Evolutionary conservation across 345 rosid species (phyloP).

Genomic region (Ceriops tagal): DNA sequence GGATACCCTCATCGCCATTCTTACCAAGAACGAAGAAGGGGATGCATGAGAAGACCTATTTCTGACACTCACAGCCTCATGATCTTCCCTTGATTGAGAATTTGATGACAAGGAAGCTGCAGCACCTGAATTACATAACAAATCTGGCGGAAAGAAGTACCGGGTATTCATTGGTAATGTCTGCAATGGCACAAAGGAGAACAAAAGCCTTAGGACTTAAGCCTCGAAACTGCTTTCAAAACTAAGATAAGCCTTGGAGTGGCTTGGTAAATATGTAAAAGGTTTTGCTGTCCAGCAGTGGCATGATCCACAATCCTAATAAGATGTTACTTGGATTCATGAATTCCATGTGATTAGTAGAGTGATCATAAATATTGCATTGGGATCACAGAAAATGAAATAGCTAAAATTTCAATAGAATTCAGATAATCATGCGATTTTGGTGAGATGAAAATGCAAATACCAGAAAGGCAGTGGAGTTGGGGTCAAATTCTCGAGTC

Average conservation of each 20-base stretch:
- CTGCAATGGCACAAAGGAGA: conserved; percentile 45
- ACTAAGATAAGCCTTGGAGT: neutral
- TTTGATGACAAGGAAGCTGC: conserved; percentile 43
- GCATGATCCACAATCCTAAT: conserved; percentile 2
- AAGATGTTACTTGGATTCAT: conserved; percentile 3
- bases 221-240: neutral
- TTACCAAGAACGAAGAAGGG: conserved; percentile 46
- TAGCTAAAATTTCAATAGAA: neutral
- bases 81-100: conserved; percentile 36
- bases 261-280: neutral
- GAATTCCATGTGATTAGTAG: conserved; percentile 18
- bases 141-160: conserved; percentile 46
- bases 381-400: conserved; percentile 1
- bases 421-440: conserved; percentile 32
- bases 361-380: conserved; percentile 10
- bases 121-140: conserved; percentile 36
- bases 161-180: conserved; percentile 52
- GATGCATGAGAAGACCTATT: conserved; percentile 44
- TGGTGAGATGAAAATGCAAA: conserved; percentile 38
- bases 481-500: conserved; percentile 10
- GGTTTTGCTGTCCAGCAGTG: neutral
- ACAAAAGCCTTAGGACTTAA: neutral
- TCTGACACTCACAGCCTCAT: conserved; percentile 23
- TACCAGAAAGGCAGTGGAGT: conserved; percentile 21
- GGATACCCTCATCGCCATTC: conserved; percentile 74